These are phyloP conservation scores for Rhizopogon roseolus DNA, from an alignment of 768 basidiomycete genomes.

Conservation along the genomic window DNA sequence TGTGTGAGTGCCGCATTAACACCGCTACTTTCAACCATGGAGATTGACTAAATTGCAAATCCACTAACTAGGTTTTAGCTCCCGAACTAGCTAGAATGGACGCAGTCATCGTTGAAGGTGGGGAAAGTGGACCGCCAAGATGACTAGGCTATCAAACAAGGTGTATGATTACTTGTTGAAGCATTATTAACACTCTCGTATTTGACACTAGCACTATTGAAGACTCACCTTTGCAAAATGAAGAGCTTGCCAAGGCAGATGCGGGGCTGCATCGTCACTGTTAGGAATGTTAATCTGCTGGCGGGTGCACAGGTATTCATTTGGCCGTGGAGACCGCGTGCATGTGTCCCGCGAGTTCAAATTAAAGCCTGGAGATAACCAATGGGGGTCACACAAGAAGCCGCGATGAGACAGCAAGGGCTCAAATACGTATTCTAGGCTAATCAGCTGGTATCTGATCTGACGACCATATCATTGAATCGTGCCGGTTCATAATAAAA, in stretches of 20 bases:
- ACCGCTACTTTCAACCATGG: slow-evolving; percentile 7
- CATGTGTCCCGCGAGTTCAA: background rate
- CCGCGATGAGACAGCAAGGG: background rate
- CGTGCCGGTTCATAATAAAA: no score
- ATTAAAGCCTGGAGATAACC: background rate
- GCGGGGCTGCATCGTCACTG: background rate
- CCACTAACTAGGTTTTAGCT: background rate
- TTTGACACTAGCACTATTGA: background rate
- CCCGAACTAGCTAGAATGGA: background rate
- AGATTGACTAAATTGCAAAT: background rate
- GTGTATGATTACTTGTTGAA: background rate
- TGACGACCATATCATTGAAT: background rate
- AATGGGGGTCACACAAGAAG: background rate
- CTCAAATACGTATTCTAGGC: background rate
- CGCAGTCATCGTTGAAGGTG: background rate
- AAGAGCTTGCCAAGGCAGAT: background rate
- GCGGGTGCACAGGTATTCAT: background rate
- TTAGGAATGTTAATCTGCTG: background rate
- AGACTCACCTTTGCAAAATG: background rate
- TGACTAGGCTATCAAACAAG: background rate
- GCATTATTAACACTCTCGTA: background rate
- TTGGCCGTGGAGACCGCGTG: background rate
- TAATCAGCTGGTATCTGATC: background rate
- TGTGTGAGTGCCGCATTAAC: slow-evolving; percentile 18
- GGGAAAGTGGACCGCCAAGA: slow-evolving; percentile 1